phyloP scores from a whole-genome alignment of 148 eudicot species.

The Silene latifolia region DNA sequence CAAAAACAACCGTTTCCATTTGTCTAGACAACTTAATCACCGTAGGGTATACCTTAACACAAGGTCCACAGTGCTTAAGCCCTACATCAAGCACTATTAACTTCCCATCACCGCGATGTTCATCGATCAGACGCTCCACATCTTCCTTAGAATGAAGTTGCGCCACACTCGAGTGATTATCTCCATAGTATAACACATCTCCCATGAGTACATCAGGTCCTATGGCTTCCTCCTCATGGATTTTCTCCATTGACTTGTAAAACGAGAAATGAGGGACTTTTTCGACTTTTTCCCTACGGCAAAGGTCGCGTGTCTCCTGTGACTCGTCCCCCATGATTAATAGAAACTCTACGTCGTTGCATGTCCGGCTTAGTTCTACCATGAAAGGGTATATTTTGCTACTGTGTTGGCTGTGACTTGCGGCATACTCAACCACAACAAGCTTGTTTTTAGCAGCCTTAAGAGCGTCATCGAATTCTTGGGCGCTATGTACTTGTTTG shows the following conservation, averaged over 20 bases:
- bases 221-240: slow-evolving; percentile 84
- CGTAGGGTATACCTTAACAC: slow-evolving; percentile 96
- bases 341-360: slow-evolving; percentile 79
- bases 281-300: slow-evolving; percentile 57
- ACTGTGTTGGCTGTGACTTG: slow-evolving; percentile 45
- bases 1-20: slow-evolving; percentile 83
- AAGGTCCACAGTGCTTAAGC: slow-evolving; percentile 90
- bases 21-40: slow-evolving; percentile 79
- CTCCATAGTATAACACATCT: slow-evolving; percentile 87
- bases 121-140: slow-evolving; percentile 53
- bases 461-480: slow-evolving; percentile 71
- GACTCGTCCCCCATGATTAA: slow-evolving; percentile 87
- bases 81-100: slow-evolving; percentile 84
- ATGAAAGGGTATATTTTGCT: slow-evolving; percentile 77
- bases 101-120: slow-evolving; percentile 49
- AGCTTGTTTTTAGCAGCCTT: slow-evolving; percentile 56
- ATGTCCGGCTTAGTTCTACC: slow-evolving; percentile 71
- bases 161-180: slow-evolving; percentile 65
- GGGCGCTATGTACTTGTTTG: slow-evolving; percentile 49
- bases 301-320: slow-evolving; percentile 44
- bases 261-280: slow-evolving; percentile 81
- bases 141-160: slow-evolving; percentile 79
- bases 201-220: slow-evolving; percentile 69
- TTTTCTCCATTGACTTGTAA: slow-evolving; percentile 78
- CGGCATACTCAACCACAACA: slow-evolving; percentile 83